These are phyloP conservation scores for Penicillium psychrofluorescens DNA, from an alignment of 495 filamentous ascomycete species.

Conservation along the genomic window DNA sequence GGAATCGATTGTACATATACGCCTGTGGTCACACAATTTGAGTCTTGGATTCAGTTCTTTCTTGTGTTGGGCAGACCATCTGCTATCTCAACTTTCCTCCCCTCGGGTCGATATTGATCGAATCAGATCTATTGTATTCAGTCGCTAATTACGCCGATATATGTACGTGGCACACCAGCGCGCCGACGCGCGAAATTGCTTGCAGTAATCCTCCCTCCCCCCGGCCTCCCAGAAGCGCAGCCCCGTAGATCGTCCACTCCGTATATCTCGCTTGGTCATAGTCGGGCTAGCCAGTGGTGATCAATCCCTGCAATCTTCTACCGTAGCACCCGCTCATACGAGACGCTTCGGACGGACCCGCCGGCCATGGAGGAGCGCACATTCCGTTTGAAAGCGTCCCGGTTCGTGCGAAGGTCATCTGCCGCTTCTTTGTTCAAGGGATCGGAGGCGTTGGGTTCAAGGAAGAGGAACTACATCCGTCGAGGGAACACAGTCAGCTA, in stretches of 20 bases:
- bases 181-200: not conserved
- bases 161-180: conserved; percentile 17
- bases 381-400: conserved; percentile 86
- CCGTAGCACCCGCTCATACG: conserved; percentile 67
- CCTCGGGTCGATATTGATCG: not conserved
- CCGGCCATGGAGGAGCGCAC: conserved; percentile 78
- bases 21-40: conserved; percentile 11
- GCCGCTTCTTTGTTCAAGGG: conserved; percentile 98
- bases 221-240: not conserved
- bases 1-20: conserved; percentile 26
- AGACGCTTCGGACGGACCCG: conserved; percentile 61
- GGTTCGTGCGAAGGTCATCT: conserved; percentile 75
- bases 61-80: not conserved
- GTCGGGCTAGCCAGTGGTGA: no score
- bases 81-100: not conserved
- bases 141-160: conserved; percentile 24
- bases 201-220: no score
- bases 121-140: conserved; percentile 15
- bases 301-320: conserved; percentile 2
- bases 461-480: conserved; percentile 73
- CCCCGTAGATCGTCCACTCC: conserved; percentile 7
- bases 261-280: no score
- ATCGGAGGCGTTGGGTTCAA: conserved; percentile 93
- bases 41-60: conserved; percentile 6
- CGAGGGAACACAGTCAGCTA: no score